A percentile compares a stretch with the other conserved stretches of the same genome.
These are phyloP conservation scores for Phyllostachys edulis DNA, from an alignment of 176 grass and related monocot genomes.

Conservation along the genomic window DNA sequence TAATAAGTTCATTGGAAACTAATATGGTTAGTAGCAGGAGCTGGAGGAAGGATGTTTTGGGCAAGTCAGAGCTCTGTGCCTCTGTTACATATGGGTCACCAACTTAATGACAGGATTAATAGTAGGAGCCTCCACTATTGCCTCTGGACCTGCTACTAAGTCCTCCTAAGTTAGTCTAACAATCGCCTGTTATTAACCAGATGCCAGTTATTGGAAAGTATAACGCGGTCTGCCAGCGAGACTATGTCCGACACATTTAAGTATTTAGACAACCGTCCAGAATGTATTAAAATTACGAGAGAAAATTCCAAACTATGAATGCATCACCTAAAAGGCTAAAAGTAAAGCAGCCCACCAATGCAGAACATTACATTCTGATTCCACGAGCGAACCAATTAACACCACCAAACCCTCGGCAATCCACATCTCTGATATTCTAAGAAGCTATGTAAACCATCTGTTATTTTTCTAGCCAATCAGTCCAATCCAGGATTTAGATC, in stretches of 20 bases:
- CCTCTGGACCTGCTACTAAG: neutral
- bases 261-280: neutral
- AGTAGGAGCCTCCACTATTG: neutral
- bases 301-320: neutral
- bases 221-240: neutral
- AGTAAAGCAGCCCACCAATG: neutral
- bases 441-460: neutral
- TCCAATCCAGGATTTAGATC: neutral
- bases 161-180: neutral
- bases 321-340: neutral
- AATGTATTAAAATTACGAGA: neutral
- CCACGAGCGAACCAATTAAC: neutral
- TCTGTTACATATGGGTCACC: neutral
- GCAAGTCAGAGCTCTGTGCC: neutral
- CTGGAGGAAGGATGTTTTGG: neutral
- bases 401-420: neutral
- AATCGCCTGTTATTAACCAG: neutral
- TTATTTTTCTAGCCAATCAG: neutral
- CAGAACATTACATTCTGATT: neutral
- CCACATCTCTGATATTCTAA: neutral
- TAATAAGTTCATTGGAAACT: neutral
- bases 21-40: neutral
- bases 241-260: neutral
- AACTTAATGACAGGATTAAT: neutral
- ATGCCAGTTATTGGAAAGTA: neutral